These are phyloP conservation scores for Venturia nashicola DNA, from an alignment of 2,329 filamentous ascomycete genomes.

Conservation along the genomic window DNA sequence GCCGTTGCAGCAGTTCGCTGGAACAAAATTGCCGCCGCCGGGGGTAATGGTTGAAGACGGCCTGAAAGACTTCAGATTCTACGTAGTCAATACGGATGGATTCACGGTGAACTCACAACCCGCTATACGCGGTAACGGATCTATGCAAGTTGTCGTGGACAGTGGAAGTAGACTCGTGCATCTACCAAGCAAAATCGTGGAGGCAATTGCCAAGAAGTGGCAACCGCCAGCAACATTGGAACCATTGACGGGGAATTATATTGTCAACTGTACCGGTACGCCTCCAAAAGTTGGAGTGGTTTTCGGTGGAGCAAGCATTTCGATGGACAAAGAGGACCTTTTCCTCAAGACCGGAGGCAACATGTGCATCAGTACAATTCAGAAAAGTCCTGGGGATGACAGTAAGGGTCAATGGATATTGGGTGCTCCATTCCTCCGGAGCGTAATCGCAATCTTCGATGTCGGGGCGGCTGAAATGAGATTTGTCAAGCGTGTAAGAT, in stretches of 20 bases:
- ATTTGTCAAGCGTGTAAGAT: constrained; percentile 17
- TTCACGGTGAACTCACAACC: not conserved
- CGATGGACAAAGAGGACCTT: constrained; percentile 4
- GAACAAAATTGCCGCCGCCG: not conserved
- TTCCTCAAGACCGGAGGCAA: not conserved
- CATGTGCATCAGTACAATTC: not conserved
- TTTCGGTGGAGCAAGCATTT: not conserved
- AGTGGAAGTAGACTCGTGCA: constrained; percentile 5
- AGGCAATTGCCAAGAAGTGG: not conserved
- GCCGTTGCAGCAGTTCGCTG: constrained; percentile 2
- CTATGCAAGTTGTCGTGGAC: constrained; percentile 6
- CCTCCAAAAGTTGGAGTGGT: constrained; percentile 5
- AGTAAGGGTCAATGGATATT: constrained; percentile 27
- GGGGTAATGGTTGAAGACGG: not conserved
- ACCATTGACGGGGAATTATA: not conserved
- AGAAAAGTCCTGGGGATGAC: not conserved
- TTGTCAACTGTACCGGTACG: constrained; percentile 1
- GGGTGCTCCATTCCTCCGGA: constrained; percentile 40
- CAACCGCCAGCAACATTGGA: not conserved
- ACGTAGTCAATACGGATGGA: not conserved
- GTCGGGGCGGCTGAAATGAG: constrained; percentile 35
- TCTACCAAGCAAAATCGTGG: not conserved
- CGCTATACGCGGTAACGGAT: not conserved
- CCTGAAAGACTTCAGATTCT: not conserved
- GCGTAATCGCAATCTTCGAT: constrained; percentile 38